Evolutionary conservation across 2,329 filamentous ascomycete genomes (phyloP), one percentile per base, ranked within the genome.

Genomic region (Helminthosporium solani): DNA sequence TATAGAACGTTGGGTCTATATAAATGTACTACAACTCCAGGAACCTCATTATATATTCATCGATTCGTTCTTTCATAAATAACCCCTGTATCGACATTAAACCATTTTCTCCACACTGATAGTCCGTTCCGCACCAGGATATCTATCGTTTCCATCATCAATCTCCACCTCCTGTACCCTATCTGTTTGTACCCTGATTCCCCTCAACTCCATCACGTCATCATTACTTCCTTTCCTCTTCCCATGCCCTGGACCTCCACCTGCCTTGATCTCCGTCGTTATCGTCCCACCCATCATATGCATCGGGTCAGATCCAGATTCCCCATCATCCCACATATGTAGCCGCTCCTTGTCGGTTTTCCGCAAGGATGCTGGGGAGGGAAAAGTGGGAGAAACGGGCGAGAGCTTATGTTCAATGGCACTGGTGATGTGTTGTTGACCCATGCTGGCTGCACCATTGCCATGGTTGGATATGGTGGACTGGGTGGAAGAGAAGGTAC

Each of bases 161-260:
- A 42, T 42, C 20, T 51, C 52, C 8, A 56, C 47, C 40, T 54
- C 48, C 20, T 39, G 34, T 7, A 45, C 55, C 21, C 51, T 50
- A 3, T 50, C 42, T 9, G 47, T 53, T 19, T 50, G 45, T 25
- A 61, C 58, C 8, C 45, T 37, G 2, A 61, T 59, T 16, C 47
- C 50, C 4, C 52, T 43, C 38, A 60, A 33, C 37, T 58, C 52
- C 9, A 61, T 40, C 23, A 54, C 46, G 25, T 58, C 53, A 1
- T 49, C 57, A 16, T 49, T 40, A 2, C 46, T 42, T 1, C 39
- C 40, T 42, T 36, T 2, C 39, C 37, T 18, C 15, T 9, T 47
- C 39, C 31, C 35, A 14, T 39, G 42, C 27, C 42, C 12, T 16
- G 31, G 5, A 25, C 9, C 23, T 25, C 23, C 18, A 20, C n/a